Evolutionary conservation across 345 rosid genomes (phyloP), one percentile per base, ranked within the genome.

Genomic region (Schrenkiella parvula): DNA sequence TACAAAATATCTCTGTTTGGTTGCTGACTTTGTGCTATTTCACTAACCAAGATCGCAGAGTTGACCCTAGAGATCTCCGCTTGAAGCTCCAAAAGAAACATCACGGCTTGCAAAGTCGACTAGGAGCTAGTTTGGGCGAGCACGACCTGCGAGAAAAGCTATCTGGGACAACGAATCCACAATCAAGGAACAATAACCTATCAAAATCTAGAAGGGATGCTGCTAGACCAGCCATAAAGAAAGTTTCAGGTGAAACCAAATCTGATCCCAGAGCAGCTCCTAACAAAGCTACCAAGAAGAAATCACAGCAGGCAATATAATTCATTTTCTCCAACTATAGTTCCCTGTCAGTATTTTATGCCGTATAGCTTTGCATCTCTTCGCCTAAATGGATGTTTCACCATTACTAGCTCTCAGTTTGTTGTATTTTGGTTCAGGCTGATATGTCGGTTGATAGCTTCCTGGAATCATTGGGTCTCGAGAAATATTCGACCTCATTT

Each of bases 121-220:
- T 71, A 60, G 84, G 82, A 13, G 58, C 79, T 46, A 53, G 56
- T 76, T 74, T 89, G 18, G 85, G 86, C 26, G 71, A 76, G 15
- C 67, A 72, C 59, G 98, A 90, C 89, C 81, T 89, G 61, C 88
- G 98, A 4, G 88, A 90, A 63, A 90, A 83, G 79, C 78, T 93
- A 50, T 86, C 96, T 32, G 88, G 97, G 48, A 82, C 85, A 13
- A 78, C 76, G 75, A 83, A 81, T 82, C 4, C 80, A 18, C 93
- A 74, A 41, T 80, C 78, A 1, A 19, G 53, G 39, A 86, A 65
- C 68, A 55, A 47, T 65, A 84, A 80, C 71, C 83, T 70, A 9
- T 79, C 83, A 42, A 85, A 79, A 66, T 41, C 76, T 50, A 82
- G 64, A 66, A 46, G 23, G 56, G 84, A 76, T 47, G 81, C 82